Evolutionary conservation across 768 basidiomycete species (phyloP).

Genomic region (Boletus vinaceobasis): DNA sequence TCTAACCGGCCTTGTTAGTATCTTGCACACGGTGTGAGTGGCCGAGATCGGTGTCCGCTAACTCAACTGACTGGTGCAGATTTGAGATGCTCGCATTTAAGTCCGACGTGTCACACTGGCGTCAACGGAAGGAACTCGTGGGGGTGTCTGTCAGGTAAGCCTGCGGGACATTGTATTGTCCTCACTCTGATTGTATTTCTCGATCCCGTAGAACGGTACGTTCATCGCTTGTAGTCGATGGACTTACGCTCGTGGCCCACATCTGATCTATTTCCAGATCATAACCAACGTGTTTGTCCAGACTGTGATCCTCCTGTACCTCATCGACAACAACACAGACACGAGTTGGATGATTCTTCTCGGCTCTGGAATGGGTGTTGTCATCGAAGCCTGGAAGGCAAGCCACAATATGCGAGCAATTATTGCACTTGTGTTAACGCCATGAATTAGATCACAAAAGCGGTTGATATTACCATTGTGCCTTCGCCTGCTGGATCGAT

Average conservation of each 20-base stretch:
- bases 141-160: conserved; percentile 89
- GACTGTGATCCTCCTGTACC: conserved; percentile 83
- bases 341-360: conserved; percentile 98
- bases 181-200: conserved; percentile 17
- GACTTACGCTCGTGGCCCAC: conserved; percentile 11
- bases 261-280: conserved; percentile 42
- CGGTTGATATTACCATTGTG: conserved; percentile 79
- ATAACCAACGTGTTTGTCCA: conserved; percentile 95
- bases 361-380: conserved; percentile 75
- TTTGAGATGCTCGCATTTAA: conserved; percentile 97
- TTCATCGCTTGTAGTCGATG: conserved; percentile 13
- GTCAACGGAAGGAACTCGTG: conserved; percentile 89
- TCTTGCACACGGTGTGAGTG: conserved; percentile 83
- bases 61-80: conserved; percentile 36
- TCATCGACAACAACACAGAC: conserved; percentile 92
- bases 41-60: background rate
- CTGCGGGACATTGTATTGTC: conserved; percentile 5
- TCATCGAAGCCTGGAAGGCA: conserved; percentile 95
- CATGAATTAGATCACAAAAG: conserved; percentile 68
- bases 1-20: conserved; percentile 78
- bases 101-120: conserved; percentile 93
- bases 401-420: conserved; percentile 15
- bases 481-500: conserved; percentile 57
- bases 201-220: conserved; percentile 50
- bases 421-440: conserved; percentile 13